A percentile compares a stretch with the other conserved stretches of the same genome.
These are phyloP conservation scores for Dipteronia sinensis DNA, from an alignment of 345 rosid genomes.

Conservation along the genomic window DNA sequence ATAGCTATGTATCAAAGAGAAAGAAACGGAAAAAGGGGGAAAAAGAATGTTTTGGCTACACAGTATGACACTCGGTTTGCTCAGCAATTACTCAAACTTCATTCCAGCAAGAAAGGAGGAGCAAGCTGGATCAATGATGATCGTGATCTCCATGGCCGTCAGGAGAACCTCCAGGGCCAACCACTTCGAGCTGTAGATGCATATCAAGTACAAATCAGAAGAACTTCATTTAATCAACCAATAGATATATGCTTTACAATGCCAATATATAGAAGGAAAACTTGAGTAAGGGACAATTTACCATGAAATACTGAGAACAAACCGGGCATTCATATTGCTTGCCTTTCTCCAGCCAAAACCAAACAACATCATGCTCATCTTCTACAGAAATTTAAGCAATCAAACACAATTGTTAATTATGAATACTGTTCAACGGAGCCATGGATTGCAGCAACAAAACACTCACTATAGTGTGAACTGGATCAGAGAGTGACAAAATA, in stretches of 20 bases:
- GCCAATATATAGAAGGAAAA: background rate
- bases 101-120: background rate
- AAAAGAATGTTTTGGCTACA: background rate
- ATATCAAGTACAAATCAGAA: background rate
- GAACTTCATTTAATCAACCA: background rate
- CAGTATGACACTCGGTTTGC: background rate
- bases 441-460: background rate
- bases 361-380: conserved; percentile 47
- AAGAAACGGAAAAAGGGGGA: background rate
- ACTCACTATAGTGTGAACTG: background rate
- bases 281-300: conserved; percentile 7
- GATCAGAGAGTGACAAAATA: background rate
- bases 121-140: conserved; percentile 6
- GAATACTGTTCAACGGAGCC: background rate
- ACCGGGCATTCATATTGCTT: conserved; percentile 41
- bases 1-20: background rate
- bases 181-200: conserved; percentile 5
- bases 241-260: background rate
- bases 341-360: conserved; percentile 50
- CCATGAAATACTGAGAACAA: conserved; percentile 45
- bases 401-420: too few relatives aligned
- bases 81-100: background rate
- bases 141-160: background rate
- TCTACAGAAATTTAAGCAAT: conserved; percentile 20
- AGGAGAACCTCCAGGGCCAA: conserved; percentile 12